Evolutionary conservation across 176 grass and related monocot genomes (phyloP).

Genomic region (Triticum timopheevii): DNA sequence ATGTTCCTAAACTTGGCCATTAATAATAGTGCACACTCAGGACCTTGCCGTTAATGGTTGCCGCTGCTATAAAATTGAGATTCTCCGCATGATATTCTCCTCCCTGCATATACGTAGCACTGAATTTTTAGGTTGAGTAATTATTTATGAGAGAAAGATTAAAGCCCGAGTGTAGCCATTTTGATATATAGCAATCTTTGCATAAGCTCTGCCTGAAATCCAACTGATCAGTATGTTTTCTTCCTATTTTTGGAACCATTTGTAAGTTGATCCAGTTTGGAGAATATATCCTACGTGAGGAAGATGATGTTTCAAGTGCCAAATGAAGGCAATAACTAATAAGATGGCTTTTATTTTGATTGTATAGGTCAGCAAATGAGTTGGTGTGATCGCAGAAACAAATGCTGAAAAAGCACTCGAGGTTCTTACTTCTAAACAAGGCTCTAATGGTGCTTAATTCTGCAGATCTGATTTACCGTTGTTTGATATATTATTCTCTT

Average conservation of each 20-base stretch:
- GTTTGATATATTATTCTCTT: neutral
- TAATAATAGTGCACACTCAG: no score
- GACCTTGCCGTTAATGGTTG: no score
- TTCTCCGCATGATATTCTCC: no score
- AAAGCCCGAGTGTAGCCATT: no score
- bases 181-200: no score
- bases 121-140: no score
- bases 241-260: constrained; percentile 81
- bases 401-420: constrained; percentile 97
- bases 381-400: constrained; percentile 97
- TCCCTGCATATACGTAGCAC: no score
- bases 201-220: no score
- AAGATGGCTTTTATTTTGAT: neutral
- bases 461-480: neutral
- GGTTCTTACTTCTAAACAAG: constrained; percentile 47
- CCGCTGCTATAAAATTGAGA: no score
- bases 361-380: constrained; percentile 85
- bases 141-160: no score
- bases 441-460: constrained; percentile 5
- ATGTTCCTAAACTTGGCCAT: no score
- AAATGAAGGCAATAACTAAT: constrained; percentile 15
- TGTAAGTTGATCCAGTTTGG: constrained; percentile 56
- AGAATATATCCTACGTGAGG: constrained; percentile 10
- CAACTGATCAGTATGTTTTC: no score
- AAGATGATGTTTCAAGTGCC: constrained; percentile 8